phyloP scores from a whole-genome alignment of 108 stramenopile genomes.

The Mediolabrus comicus region DNA sequence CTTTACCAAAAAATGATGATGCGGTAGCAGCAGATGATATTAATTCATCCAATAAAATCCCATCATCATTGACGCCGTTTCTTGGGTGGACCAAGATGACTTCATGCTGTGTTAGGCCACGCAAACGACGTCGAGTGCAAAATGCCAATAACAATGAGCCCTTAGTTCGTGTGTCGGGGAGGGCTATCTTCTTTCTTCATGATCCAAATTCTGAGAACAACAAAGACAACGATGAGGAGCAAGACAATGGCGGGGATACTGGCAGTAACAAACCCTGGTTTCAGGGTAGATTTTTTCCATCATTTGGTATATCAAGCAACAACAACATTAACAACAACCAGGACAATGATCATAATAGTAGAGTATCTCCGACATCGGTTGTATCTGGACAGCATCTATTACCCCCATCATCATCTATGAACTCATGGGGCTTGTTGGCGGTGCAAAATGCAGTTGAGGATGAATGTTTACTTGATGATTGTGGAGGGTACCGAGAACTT shows the following conservation, averaged over 20 bases:
- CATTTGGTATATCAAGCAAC: neutral
- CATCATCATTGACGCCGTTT: constrained; percentile 10
- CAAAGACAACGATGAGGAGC: neutral
- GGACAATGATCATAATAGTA: neutral
- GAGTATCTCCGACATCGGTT: constrained; percentile 1
- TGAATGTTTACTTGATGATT: constrained; percentile 68
- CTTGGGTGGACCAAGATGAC: constrained; percentile 37
- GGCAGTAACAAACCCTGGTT: constrained; percentile 45
- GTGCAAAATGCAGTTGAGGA: constrained; percentile 59
- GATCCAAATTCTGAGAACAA: neutral
- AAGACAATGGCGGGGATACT: neutral
- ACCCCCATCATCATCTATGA: neutral
- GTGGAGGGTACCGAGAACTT: constrained; percentile 79
- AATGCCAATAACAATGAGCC: neutral
- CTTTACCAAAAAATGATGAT: neutral
- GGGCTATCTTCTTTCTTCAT: constrained; percentile 67
- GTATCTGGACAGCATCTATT: neutral
- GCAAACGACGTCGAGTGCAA: neutral
- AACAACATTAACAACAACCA: neutral
- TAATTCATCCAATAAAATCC: neutral
- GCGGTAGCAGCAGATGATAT: neutral
- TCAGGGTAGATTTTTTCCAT: constrained; percentile 73
- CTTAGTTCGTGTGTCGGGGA: constrained; percentile 25
- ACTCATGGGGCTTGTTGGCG: constrained; percentile 74
- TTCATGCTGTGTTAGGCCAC: constrained; percentile 2